Percentiles rank a stretch among this genome's conserved stretches.
These are phyloP conservation scores for Eruca vesicaria DNA, from an alignment of 441 rosid species.

Conservation along the genomic window DNA sequence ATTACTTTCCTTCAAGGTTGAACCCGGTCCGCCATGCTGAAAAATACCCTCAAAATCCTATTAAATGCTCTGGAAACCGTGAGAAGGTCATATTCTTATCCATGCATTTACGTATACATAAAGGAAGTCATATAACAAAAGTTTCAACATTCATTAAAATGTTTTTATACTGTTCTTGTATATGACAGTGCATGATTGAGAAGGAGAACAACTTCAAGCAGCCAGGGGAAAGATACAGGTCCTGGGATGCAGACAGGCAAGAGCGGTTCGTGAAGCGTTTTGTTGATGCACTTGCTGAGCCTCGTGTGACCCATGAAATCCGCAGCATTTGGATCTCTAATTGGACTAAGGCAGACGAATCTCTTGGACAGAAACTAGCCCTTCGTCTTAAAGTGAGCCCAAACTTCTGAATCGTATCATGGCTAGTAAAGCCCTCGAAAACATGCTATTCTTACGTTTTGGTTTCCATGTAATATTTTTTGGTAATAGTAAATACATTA, in stretches of 20 bases:
- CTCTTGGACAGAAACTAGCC: constrained; percentile 79
- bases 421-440: not conserved
- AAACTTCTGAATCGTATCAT: constrained; percentile 44
- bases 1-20: constrained; percentile 90
- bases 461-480: not conserved
- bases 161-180: not conserved
- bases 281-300: constrained; percentile 70
- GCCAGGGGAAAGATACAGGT: constrained; percentile 83
- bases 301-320: constrained; percentile 80
- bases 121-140: not conserved
- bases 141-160: not conserved
- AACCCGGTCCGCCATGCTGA: constrained; percentile 80
- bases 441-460: constrained; percentile 1
- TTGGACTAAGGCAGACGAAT: constrained; percentile 79
- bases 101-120: not conserved
- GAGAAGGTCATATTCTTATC: constrained; percentile 57
- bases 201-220: constrained; percentile 97
- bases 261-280: constrained; percentile 75
- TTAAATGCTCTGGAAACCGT: constrained; percentile 58
- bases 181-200: constrained; percentile 56
- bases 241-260: constrained; percentile 83
- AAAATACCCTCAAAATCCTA: constrained; percentile 53
- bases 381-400: constrained; percentile 72
- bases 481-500: constrained; percentile 6
- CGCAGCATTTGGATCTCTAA: constrained; percentile 82